These are phyloP conservation scores for Grifola frondosa DNA, from an alignment of 1,284 basidiomycete species.

Conservation along the genomic window DNA sequence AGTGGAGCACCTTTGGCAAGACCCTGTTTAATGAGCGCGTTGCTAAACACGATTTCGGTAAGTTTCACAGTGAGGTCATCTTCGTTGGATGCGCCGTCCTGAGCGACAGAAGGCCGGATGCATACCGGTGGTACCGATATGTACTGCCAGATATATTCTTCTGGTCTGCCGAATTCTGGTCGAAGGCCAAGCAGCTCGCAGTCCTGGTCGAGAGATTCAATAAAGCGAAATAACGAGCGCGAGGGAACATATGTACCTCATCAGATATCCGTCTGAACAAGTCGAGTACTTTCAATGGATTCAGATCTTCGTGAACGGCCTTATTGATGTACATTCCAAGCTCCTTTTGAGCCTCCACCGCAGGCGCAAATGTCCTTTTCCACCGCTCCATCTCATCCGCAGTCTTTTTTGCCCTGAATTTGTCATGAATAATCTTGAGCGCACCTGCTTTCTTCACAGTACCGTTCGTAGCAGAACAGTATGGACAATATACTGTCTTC, in stretches of 20 bases:
- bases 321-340: slow-evolving; percentile 85
- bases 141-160: slow-evolving; percentile 99
- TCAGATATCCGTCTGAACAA: slow-evolving; percentile 92
- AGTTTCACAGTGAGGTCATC: slow-evolving; percentile 98
- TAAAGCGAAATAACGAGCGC: not conserved
- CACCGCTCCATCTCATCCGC: slow-evolving; percentile 88
- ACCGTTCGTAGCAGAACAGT: slow-evolving; percentile 93
- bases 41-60: slow-evolving; percentile 96
- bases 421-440: slow-evolving; percentile 96
- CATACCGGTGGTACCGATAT: slow-evolving; percentile 98
- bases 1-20: slow-evolving; percentile 87
- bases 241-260: slow-evolving; percentile 55
- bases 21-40: slow-evolving; percentile 90
- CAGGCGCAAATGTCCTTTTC: slow-evolving; percentile 82
- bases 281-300: slow-evolving; percentile 92
- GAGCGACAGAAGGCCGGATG: slow-evolving; percentile 95
- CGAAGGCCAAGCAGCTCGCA: slow-evolving; percentile 93
- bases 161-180: slow-evolving; percentile 88
- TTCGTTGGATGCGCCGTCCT: slow-evolving; percentile 97
- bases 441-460: slow-evolving; percentile 96
- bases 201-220: slow-evolving; percentile 51
- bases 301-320: slow-evolving; percentile 90
- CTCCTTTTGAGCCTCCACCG: slow-evolving; percentile 87
- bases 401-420: slow-evolving; percentile 94
- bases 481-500: slow-evolving; percentile 90